These are phyloP conservation scores for Leccinum subtestaceum DNA, from an alignment of 768 basidiomycete species.

Conservation along the genomic window DNA sequence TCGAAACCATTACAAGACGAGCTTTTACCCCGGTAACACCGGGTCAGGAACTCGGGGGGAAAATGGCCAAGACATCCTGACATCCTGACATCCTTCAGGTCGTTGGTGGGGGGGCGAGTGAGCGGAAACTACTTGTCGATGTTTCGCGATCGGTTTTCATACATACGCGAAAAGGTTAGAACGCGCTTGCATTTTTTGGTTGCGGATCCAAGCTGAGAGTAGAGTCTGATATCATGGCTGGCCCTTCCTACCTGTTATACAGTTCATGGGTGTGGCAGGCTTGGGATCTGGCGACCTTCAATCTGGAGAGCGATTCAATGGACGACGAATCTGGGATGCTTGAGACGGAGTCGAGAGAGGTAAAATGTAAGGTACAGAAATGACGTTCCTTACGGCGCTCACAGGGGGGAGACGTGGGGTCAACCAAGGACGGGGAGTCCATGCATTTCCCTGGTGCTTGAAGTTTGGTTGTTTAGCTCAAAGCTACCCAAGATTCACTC, in stretches of 20 bases:
- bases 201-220: background rate
- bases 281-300: constrained; percentile 1
- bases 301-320: background rate
- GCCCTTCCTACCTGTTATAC: background rate
- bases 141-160: background rate
- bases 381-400: constrained; percentile 6
- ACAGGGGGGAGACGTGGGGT: background rate
- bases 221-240: background rate
- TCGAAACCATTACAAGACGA: background rate
- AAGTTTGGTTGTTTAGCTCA: background rate
- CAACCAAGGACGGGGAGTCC: background rate
- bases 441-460: background rate
- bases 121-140: background rate
- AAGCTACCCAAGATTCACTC: background rate
- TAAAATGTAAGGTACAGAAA: constrained; percentile 1
- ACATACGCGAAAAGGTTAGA: constrained; percentile 3
- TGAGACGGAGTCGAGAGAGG: background rate
- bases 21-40: constrained; percentile 1
- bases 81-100: background rate
- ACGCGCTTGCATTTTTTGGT: background rate
- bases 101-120: background rate
- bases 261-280: background rate
- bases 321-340: constrained; percentile 3
- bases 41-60: background rate
- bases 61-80: background rate